Evolutionary conservation across 495 filamentous ascomycete species (phyloP), one percentile per base, ranked within the genome.

Genomic region (Jackrogersella minutella): DNA sequence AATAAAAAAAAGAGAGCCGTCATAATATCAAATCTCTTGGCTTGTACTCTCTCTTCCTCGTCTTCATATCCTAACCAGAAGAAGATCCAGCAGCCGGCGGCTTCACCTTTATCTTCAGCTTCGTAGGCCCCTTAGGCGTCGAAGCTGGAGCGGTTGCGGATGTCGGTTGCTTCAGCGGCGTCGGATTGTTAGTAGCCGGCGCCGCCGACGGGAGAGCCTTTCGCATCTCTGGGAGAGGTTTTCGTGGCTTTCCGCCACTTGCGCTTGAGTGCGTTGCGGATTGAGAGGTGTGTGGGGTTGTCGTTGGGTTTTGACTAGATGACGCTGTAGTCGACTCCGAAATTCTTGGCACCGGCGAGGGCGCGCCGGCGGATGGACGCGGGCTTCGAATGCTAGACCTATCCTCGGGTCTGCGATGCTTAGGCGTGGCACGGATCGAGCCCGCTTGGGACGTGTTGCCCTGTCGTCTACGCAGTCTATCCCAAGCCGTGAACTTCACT

Each of bases 71-170:
- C 40, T 52, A 62, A 52, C n/a, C 22, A 46, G 41, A 30, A n/a
- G 46, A 26, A 7, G 54, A 67, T 24, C 58, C 59, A 7, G 59
- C 14, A 19, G 63, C 50, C 6, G 70, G 31, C 5, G 70, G 41
- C 61, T 76, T 79, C 28, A 80, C 14, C 66, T 79, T 80, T 14
- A 80, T 73, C 57, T 79, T 79, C 37, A 80, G 54, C 31, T 77
- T 77, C 17, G 71, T 56, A 0, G 58, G 52, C 1, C 33, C 62
- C 34, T 74, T 62, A 19, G 72, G 21, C 6, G 64, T 36, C 9
- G 69, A 40, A 28, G 66, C 57, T 17, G 68, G 28, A 9, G 64
- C 31, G 2, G 74, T 33, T n/a, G 67, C 49, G 14, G 62, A 49
- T 13, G 51, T n/a, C n/a, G n/a, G 58, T 13, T 65, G 69, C 44